Base-by-base conservation (phyloP, 2,329 filamentous ascomycete genomes). In the Lachnellula suecica region DNA sequence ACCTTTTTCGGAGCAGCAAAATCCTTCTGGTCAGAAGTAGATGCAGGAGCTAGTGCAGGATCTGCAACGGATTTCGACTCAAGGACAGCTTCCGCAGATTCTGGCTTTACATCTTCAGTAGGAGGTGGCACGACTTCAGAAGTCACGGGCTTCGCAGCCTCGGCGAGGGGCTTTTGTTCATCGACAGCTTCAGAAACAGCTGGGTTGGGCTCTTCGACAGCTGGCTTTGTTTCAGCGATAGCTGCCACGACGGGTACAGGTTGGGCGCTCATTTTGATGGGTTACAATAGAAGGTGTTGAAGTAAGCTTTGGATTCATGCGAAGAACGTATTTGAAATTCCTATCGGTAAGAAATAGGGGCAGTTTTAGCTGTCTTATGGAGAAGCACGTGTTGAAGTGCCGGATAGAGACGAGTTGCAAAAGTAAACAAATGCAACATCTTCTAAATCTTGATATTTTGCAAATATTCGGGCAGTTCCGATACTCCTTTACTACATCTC, bases 201-300 rank as follows among this genome's bases (percentile, higher is more conserved):
- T 13, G 40, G n/a, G 22, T 44, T 45, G 11, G 23, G 7, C n/a
- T 54, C 49, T 42, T 51, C 52, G 15, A 38, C 49, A 31, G 38
- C 38, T 31, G 51, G 23, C 17, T 35, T 41, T 44, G 52, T 34
- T 13, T n/a, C 49, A 20, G 52, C 23, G 41, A 59, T 27, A 35
- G 51, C 45, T 10, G 54, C 51, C 44, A 53, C 44, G n/a, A 52
- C n/a, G 44, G 57, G 29, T 55, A 47, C 55, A 53, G 57, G 44
- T 60, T 63, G 57, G 17, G 54, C 23, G 45, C 55, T 60, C 56
- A 62, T 56, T 31, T 37, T 52, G 52, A 19, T 19, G 19, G 13
- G 19, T 40, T 23, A 19, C 10, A 19, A 40, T 20, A 13, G 22
- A 11, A 44, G 19, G 19, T 38, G 42, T 43, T 40, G 40, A 27